phyloP scores from a whole-genome alignment of 306 rosid species.

The apple (Malus domestica) region DNA sequence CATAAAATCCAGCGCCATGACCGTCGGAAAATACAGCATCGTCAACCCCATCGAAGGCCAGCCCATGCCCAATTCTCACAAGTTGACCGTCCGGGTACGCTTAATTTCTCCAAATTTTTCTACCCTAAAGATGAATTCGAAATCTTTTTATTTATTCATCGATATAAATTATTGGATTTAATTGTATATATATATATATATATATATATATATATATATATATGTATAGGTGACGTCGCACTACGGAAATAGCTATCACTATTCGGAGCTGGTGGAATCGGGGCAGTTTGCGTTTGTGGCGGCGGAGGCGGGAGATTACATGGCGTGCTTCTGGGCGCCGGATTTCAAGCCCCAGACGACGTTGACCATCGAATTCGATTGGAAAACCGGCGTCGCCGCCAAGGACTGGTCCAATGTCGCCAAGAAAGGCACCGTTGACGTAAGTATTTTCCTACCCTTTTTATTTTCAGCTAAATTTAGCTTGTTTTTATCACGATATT shows the following conservation, averaged over 20 bases:
- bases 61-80: constrained; percentile 66
- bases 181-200: constrained; percentile 4
- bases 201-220: too few relatives aligned
- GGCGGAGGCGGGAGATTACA: constrained; percentile 73
- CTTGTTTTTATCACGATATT: neutral
- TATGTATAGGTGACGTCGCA: constrained; percentile 68
- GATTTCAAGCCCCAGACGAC: constrained; percentile 52
- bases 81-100: constrained; percentile 70
- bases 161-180: neutral
- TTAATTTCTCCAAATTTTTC: neutral
- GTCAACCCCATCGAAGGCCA: constrained; percentile 60
- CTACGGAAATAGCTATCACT: constrained; percentile 62
- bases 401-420: constrained; percentile 96
- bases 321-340: constrained; percentile 79
- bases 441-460: constrained; percentile 24
- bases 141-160: neutral
- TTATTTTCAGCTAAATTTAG: neutral
- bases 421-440: constrained; percentile 87
- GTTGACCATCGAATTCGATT: constrained; percentile 70
- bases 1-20: constrained; percentile 73
- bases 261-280: constrained; percentile 51
- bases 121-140: neutral
- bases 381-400: constrained; percentile 90
- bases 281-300: constrained; percentile 74
- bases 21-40: constrained; percentile 72